Evolutionary conservation across 768 basidiomycete genomes (phyloP).

Genomic region (Ramaria sp.): DNA sequence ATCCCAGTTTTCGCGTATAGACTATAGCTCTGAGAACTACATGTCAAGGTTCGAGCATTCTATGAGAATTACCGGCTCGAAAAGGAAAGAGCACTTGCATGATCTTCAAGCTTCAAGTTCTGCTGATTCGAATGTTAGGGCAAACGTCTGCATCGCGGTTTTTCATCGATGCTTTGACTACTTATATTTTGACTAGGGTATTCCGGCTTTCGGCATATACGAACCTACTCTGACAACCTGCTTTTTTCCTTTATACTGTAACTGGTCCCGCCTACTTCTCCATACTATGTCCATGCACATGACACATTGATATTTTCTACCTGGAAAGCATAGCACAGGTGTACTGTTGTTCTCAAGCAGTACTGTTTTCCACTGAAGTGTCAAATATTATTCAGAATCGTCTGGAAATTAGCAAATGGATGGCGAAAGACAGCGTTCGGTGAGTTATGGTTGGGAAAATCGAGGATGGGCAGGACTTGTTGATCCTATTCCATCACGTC

Average conservation of each 20-base stretch:
- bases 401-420: no score
- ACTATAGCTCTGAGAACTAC: slow-evolving; percentile 71
- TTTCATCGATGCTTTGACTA: slow-evolving; percentile 63
- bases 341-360: slow-evolving; percentile 61
- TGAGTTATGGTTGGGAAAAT: no score
- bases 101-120: background rate
- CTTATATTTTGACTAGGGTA: slow-evolving; percentile 69
- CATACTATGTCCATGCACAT: background rate
- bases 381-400: no score
- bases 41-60: no score
- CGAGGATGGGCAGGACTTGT: no score
- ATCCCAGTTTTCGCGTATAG: slow-evolving; percentile 53
- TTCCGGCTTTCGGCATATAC: slow-evolving; percentile 58
- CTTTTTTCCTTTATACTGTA: slow-evolving; percentile 73
- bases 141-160: slow-evolving; percentile 33
- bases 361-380: background rate
- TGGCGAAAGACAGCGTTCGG: no score
- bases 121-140: background rate
- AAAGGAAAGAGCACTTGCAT: background rate
- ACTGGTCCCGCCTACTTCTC: slow-evolving; percentile 21
- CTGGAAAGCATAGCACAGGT: slow-evolving; percentile 79
- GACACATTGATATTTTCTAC: slow-evolving; percentile 22
- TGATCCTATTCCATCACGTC: no score
- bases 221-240: slow-evolving; percentile 54
- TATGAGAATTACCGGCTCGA: background rate